These are phyloP conservation scores for Vachellia collinsii DNA, from an alignment of 306 rosid genomes.

Conservation along the genomic window DNA sequence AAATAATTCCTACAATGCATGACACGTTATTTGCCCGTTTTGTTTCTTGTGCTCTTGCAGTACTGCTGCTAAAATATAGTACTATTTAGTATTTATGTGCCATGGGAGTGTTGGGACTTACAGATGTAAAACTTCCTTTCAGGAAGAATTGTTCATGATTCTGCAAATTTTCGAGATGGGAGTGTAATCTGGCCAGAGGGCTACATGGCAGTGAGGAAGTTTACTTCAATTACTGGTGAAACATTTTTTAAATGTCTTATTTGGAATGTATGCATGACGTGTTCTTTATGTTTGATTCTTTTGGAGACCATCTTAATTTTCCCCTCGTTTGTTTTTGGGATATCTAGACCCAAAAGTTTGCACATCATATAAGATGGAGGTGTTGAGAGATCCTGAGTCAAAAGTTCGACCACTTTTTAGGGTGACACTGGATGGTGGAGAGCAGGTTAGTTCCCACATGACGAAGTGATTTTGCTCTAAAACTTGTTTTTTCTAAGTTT, in stretches of 20 bases:
- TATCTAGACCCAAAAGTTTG: slow-evolving; percentile 61
- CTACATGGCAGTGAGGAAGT: slow-evolving; percentile 84
- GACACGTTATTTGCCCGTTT: background rate
- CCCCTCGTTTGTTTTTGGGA: slow-evolving; percentile 25
- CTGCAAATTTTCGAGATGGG: slow-evolving; percentile 68
- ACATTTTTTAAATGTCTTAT: background rate
- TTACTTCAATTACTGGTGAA: slow-evolving; percentile 81
- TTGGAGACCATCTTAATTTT: slow-evolving; percentile 24
- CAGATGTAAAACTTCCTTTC: slow-evolving; percentile 34
- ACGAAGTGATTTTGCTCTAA: slow-evolving; percentile 12
- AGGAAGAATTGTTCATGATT: slow-evolving; percentile 82
- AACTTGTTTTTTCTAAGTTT: background rate
- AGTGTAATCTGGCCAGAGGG: slow-evolving; percentile 90
- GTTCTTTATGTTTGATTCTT: slow-evolving; percentile 1
- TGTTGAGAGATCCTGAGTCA: slow-evolving; percentile 82
- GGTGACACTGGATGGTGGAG: slow-evolving; percentile 80
- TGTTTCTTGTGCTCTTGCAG: slow-evolving; percentile 15
- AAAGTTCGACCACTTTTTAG: slow-evolving; percentile 80
- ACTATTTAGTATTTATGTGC: background rate
- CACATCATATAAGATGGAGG: slow-evolving; percentile 86
- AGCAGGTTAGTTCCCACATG: slow-evolving; percentile 71
- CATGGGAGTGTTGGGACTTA: slow-evolving; percentile 25
- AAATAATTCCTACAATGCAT: background rate
- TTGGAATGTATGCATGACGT: slow-evolving; percentile 18
- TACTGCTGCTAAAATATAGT: slow-evolving; percentile 8